phyloP scores from a whole-genome alignment of 768 basidiomycete species.

The Rhizopogon vinicolor region DNA sequence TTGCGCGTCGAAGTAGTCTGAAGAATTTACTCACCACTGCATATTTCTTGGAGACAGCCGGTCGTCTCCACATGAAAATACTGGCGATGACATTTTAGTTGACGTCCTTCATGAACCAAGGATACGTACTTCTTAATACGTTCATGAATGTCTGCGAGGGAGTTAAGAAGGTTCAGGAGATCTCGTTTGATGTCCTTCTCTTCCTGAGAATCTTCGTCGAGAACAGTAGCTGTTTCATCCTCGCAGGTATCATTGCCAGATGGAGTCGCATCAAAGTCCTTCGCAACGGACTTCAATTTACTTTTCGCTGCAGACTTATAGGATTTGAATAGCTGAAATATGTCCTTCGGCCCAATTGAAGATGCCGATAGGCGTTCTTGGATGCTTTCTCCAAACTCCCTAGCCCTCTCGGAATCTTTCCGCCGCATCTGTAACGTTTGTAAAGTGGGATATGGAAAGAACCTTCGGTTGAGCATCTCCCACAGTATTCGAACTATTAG shows the following conservation, averaged over 20 bases:
- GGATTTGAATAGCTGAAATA: slow-evolving; percentile 48
- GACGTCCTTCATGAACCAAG: neutral
- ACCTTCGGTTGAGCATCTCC: slow-evolving; percentile 41
- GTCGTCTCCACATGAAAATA: slow-evolving; percentile 64
- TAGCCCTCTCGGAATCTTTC: slow-evolving; percentile 42
- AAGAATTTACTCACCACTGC: slow-evolving; percentile 32
- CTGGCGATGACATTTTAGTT: slow-evolving; percentile 25
- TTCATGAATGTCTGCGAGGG: slow-evolving; percentile 59
- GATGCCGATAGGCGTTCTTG: slow-evolving; percentile 41
- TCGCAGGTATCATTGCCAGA: slow-evolving; percentile 3
- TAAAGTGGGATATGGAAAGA: slow-evolving; percentile 53
- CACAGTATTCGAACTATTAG: slow-evolving; percentile 45
- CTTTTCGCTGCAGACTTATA: slow-evolving; percentile 33
- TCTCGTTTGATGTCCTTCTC: slow-evolving; percentile 40
- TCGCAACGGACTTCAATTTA: slow-evolving; percentile 23
- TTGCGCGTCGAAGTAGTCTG: slow-evolving; percentile 1
- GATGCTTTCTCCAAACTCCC: slow-evolving; percentile 47
- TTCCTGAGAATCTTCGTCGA: slow-evolving; percentile 34
- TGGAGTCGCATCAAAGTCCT: neutral
- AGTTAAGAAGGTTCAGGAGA: slow-evolving; percentile 36
- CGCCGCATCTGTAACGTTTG: slow-evolving; percentile 50
- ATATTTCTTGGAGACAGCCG: slow-evolving; percentile 46
- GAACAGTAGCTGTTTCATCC: slow-evolving; percentile 17
- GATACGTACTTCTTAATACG: slow-evolving; percentile 53
- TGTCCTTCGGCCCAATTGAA: slow-evolving; percentile 46